These are phyloP conservation scores for Globisporangium echinulatum DNA, from an alignment of 352 stramenopile genomes.

Conservation along the genomic window DNA sequence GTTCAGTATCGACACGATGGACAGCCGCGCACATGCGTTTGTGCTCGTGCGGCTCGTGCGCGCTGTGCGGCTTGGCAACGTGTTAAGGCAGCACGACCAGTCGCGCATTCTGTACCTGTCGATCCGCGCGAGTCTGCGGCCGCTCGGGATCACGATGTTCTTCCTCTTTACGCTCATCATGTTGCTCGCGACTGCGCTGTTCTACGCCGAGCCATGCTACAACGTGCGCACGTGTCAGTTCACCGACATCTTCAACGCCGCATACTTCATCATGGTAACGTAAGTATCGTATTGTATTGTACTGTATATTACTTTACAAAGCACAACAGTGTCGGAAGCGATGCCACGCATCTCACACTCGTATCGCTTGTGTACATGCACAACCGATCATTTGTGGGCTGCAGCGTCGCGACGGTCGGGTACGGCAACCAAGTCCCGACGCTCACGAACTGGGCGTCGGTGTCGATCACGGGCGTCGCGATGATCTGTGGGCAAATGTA, in stretches of 20 bases:
- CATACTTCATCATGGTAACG: conserved; percentile 83
- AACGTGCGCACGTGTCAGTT: conserved; percentile 71
- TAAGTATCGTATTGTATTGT: conserved; percentile 23
- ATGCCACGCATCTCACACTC: too few species aligned
- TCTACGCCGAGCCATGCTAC: conserved; percentile 73
- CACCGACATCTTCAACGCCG: conserved; percentile 80
- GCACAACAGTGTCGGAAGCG: too few species aligned
- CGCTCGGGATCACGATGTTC: conserved; percentile 60
- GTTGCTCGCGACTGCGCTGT: conserved; percentile 65
- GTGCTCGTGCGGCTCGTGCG: conserved; percentile 46
- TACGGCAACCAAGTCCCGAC: conserved; percentile 66
- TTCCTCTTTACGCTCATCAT: conserved; percentile 76
- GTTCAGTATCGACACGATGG: conserved; percentile 18
- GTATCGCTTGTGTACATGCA: too few species aligned
- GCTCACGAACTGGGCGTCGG: conserved; percentile 40
- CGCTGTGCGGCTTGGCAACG: conserved; percentile 37
- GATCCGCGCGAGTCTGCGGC: conserved; percentile 47
- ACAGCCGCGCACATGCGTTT: conserved; percentile 19
- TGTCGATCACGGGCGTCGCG: conserved; percentile 43
- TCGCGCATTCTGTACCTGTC: conserved; percentile 52
- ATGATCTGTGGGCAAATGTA: conserved; percentile 83
- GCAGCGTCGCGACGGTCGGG: conserved; percentile 65
- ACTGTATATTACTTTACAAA: too few species aligned
- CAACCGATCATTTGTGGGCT: neutral
- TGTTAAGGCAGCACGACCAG: conserved; percentile 51